Evolutionary conservation across 208 protist species (phyloP).

Genomic region (Crithidia acanthocephali): DNA sequence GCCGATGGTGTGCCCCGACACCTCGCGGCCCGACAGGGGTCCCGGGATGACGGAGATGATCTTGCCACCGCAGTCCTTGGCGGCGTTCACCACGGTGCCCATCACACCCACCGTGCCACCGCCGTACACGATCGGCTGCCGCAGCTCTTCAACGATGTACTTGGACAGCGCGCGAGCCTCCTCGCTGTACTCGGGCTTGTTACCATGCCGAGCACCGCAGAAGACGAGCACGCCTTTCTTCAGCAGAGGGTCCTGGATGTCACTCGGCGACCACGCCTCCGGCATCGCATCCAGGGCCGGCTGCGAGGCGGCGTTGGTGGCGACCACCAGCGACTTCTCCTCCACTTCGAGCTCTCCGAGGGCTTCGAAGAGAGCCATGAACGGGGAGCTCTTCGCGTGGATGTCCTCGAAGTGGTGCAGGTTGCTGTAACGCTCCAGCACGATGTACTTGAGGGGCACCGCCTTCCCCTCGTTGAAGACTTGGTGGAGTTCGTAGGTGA

Average conservation of each 20-base stretch:
- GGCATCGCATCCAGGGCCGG: constrained; percentile 18
- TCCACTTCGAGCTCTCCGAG: constrained; percentile 37
- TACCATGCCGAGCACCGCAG: constrained; percentile 54
- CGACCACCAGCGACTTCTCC: constrained; percentile 30
- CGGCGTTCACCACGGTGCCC: constrained; percentile 60
- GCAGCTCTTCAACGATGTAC: constrained; percentile 41
- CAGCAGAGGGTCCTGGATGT: constrained; percentile 30
- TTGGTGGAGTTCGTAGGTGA: constrained; percentile 75
- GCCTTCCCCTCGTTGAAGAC: constrained; percentile 37
- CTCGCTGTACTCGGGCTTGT: constrained; percentile 42
- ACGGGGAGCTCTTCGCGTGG: constrained; percentile 51
- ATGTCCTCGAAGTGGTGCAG: constrained; percentile 39
- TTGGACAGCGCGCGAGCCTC: constrained; percentile 53
- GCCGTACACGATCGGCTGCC: constrained; percentile 74
- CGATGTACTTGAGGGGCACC: constrained; percentile 39
- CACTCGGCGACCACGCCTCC: constrained; percentile 24
- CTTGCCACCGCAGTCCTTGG: constrained; percentile 33
- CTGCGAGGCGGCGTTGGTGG: constrained; percentile 18
- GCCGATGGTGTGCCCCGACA: constrained; percentile 56
- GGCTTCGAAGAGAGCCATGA: constrained; percentile 36
- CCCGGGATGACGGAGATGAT: constrained; percentile 72
- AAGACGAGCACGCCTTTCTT: constrained; percentile 81
- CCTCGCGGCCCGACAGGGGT: constrained; percentile 59
- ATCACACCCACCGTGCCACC: constrained; percentile 83
- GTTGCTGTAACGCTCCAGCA: constrained; percentile 69